These are phyloP conservation scores for Solanum ossicruentum DNA, from an alignment of 257 asterid genomes.

Conservation along the genomic window DNA sequence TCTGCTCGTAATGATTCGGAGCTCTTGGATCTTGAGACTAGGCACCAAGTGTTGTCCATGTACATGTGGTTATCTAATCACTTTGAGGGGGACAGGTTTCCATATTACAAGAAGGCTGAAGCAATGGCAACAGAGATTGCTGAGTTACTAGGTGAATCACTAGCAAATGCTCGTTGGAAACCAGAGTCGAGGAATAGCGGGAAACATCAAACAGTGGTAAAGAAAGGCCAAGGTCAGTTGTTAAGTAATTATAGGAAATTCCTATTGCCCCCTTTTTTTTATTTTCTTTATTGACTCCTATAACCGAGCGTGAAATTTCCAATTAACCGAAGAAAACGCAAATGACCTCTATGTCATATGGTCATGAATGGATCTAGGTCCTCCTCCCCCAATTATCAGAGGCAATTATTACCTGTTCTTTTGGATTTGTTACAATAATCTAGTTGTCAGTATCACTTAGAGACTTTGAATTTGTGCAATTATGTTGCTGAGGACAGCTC, in stretches of 20 bases:
- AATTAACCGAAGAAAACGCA: background rate
- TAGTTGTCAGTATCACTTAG: background rate
- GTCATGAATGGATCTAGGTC: background rate
- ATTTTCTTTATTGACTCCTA: background rate
- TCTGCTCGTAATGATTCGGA: constrained; percentile 80
- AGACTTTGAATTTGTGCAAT: background rate
- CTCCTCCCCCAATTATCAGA: background rate
- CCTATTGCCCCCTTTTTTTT: background rate
- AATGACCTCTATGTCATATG: background rate
- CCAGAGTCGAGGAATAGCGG: constrained; percentile 61
- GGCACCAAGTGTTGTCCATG: constrained; percentile 89
- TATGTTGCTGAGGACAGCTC: background rate
- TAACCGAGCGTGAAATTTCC: background rate
- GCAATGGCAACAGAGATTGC: constrained; percentile 77
- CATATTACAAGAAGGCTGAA: constrained; percentile 67
- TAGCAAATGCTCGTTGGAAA: constrained; percentile 64
- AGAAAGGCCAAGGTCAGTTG: constrained; percentile 55
- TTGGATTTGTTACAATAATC: background rate
- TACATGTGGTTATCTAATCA: constrained; percentile 91
- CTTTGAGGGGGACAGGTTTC: constrained; percentile 63
- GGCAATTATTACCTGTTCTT: background rate
- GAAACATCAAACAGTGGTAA: constrained; percentile 38
- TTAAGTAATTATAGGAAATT: constrained; percentile 22
- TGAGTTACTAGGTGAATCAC: constrained; percentile 70
- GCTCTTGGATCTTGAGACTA: constrained; percentile 91